Percentiles rank a stretch among this genome's conserved stretches.
phyloP scores from a whole-genome alignment of 148 eudicot species.

The Fagopyrum esculentum region DNA sequence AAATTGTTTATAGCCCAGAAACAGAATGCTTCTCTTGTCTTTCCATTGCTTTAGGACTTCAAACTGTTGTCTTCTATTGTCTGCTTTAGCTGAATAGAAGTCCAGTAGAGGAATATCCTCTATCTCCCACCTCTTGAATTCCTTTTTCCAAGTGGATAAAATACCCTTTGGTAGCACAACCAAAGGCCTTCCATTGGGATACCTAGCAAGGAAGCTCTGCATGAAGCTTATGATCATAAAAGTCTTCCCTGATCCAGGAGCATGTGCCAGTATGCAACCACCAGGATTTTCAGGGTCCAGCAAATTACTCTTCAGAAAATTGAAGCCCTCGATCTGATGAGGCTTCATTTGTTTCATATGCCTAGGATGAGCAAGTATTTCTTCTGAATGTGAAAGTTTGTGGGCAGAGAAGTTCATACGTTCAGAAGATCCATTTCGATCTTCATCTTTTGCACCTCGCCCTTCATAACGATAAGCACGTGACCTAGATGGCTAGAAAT shows the following conservation, averaged over 20 bases:
- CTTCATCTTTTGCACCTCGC: conserved; percentile 31
- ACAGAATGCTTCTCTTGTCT: conserved; percentile 52
- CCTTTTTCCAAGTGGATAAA: conserved; percentile 78
- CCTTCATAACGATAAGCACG: conserved; percentile 53
- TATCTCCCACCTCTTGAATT: conserved; percentile 83
- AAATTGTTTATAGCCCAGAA: conserved; percentile 77
- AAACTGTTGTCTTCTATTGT: conserved; percentile 57
- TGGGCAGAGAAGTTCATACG: conserved; percentile 39
- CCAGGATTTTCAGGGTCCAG: conserved; percentile 65
- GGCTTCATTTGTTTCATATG: conserved; percentile 88
- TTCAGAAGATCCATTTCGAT: conserved; percentile 23
- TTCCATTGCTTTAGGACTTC: conserved; percentile 76
- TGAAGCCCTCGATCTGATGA: conserved; percentile 86
- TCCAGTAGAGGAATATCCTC: conserved; percentile 75
- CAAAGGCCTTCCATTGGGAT: conserved; percentile 69
- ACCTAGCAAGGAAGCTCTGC: conserved; percentile 82
- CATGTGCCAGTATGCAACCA: conserved; percentile 95
- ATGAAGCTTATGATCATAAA: conserved; percentile 92
- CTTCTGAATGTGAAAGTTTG: conserved; percentile 35
- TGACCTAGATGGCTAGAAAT: conserved; percentile 42
- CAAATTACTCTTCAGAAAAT: conserved; percentile 69
- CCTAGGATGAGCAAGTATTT: conserved; percentile 71
- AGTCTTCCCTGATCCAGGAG: conserved; percentile 95
- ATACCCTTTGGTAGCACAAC: conserved; percentile 87
- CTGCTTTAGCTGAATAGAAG: conserved; percentile 80